These are phyloP conservation scores for Penicillium sp. DNA, from an alignment of 2,329 filamentous ascomycete species.

Conservation along the genomic window DNA sequence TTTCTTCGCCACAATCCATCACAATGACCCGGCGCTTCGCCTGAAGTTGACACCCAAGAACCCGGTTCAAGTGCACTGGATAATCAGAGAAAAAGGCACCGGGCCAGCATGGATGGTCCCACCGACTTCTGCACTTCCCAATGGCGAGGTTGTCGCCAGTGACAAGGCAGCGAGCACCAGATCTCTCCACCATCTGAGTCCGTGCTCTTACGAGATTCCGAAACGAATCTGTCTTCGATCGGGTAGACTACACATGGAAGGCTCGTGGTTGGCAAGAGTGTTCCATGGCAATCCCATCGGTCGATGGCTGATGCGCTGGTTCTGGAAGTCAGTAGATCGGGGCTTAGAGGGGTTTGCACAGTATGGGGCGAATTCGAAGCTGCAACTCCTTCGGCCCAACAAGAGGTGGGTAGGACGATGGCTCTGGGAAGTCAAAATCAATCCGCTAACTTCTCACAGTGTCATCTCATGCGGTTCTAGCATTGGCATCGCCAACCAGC, in stretches of 20 bases:
- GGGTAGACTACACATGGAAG: constrained; percentile 15
- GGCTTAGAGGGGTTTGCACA: constrained; percentile 11
- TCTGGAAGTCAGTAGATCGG: constrained; percentile 22
- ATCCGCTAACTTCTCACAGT: constrained; percentile 10
- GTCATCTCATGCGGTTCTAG: constrained; percentile 20
- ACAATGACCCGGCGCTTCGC: constrained; percentile 10
- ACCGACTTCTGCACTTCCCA: constrained; percentile 18
- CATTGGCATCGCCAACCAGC: constrained; percentile 27
- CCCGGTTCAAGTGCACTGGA: constrained; percentile 25
- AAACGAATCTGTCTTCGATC: constrained; percentile 11
- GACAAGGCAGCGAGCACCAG: constrained; percentile 26
- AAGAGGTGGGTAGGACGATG: constrained; percentile 10
- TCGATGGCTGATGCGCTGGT: constrained; percentile 16
- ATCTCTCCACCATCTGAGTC: constrained; percentile 18
- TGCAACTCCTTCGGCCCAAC: constrained; percentile 19
- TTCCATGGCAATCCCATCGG: constrained; percentile 24
- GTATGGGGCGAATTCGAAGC: constrained; percentile 21
- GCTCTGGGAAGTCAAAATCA: neutral
- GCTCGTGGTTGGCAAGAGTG: constrained; percentile 21
- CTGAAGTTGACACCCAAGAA: too few species aligned
- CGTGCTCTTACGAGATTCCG: constrained; percentile 18
- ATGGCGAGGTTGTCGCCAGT: constrained; percentile 18
- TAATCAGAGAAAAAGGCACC: constrained; percentile 21
- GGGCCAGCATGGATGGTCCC: constrained; percentile 27
- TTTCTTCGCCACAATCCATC: constrained; percentile 27